These are phyloP conservation scores for Hypoxylon cercidicola DNA, from an alignment of 495 filamentous ascomycete genomes.

Conservation along the genomic window DNA sequence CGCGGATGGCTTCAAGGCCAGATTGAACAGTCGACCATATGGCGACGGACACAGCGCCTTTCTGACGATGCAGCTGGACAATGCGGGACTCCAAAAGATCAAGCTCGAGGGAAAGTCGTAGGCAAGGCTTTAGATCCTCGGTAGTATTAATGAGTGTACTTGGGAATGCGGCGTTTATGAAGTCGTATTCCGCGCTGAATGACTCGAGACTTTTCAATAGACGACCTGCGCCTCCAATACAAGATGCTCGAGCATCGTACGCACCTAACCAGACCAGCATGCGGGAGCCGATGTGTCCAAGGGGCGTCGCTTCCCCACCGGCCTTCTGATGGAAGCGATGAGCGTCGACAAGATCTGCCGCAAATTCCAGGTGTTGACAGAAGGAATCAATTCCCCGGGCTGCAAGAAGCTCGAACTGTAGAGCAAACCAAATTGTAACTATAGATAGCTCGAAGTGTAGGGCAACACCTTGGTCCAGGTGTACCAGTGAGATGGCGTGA, in stretches of 20 bases:
- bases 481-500: conserved; percentile 14
- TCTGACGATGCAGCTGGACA: conserved; percentile 16
- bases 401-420: conserved; percentile 28
- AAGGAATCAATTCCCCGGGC: conserved; percentile 19
- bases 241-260: conserved; percentile 25
- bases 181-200: conserved; percentile 29
- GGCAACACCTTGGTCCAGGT: conserved; percentile 26
- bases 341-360: conserved; percentile 29
- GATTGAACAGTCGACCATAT: conserved; percentile 24
- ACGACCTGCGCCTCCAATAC: conserved; percentile 27
- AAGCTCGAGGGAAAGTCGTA: conserved; percentile 27
- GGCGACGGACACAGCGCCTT: background rate
- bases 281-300: conserved; percentile 26
- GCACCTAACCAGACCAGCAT: conserved; percentile 35
- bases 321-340: conserved; percentile 23
- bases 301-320: conserved; percentile 27
- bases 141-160: conserved; percentile 15
- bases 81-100: conserved; percentile 31
- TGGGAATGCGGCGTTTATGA: conserved; percentile 29
- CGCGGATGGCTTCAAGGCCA: conserved; percentile 15
- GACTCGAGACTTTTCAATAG: conserved; percentile 26
- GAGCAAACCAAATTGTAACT: conserved; percentile 31
- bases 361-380: conserved; percentile 30
- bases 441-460: conserved; percentile 31
- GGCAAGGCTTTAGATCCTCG: conserved; percentile 27